These are phyloP conservation scores for Fusarium illudens DNA, from an alignment of 2,329 filamentous ascomycete species.

Conservation along the genomic window DNA sequence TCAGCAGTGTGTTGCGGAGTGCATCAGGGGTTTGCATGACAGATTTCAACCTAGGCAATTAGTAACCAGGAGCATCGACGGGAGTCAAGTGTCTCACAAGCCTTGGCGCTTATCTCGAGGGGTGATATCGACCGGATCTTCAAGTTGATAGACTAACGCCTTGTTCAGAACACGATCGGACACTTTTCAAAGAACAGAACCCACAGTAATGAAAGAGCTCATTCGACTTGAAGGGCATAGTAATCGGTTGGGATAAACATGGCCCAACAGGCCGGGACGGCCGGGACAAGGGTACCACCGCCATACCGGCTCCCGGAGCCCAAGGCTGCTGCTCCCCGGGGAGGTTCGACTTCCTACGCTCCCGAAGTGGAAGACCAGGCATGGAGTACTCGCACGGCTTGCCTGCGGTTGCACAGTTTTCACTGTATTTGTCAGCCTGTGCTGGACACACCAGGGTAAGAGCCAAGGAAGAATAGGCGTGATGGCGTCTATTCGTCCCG, in stretches of 20 bases:
- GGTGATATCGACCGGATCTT: constrained; percentile 1
- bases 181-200: neutral
- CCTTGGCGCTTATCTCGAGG: constrained; percentile 8
- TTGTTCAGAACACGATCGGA: neutral
- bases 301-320: neutral
- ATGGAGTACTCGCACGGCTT: constrained; percentile 25
- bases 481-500: constrained; percentile 9
- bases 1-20: constrained; percentile 30
- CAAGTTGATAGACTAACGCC: neutral
- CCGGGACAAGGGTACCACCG: constrained; percentile 1
- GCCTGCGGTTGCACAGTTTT: constrained; percentile 8
- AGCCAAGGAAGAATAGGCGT: no score
- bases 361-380: constrained; percentile 23
- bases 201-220: constrained; percentile 38
- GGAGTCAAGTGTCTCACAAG: neutral
- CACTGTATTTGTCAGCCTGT: constrained; percentile 3
- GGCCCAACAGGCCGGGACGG: constrained; percentile 4
- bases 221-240: constrained; percentile 33
- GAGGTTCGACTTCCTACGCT: constrained; percentile 23
- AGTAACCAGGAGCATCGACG: neutral
- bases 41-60: constrained; percentile 7
- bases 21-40: constrained; percentile 21
- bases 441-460: no score
- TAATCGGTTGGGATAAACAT: constrained; percentile 14
- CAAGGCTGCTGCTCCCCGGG: constrained; percentile 37